Percentiles rank a stretch among this genome's conserved stretches.
phyloP scores from a whole-genome alignment of 768 basidiomycete genomes.

The Lactarius pseudohatsudake region DNA sequence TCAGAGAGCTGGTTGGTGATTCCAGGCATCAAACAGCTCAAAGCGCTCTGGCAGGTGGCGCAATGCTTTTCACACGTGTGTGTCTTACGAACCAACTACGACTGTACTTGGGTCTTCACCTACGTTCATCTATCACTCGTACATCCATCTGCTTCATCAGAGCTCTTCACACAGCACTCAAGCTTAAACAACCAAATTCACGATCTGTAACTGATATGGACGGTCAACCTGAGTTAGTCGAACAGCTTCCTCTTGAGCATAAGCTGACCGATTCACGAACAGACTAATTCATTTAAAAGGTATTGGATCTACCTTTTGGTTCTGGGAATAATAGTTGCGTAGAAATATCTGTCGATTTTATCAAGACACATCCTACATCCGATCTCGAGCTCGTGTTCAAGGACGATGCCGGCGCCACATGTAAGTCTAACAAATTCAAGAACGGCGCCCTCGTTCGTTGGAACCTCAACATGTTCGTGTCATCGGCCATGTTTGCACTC shows the following conservation, averaged over 20 bases:
- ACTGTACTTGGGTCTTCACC: too few relatives aligned
- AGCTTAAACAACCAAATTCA: too few relatives aligned
- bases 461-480: neutral
- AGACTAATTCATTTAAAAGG: neutral
- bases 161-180: too few relatives aligned
- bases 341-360: neutral
- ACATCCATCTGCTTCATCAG: too few relatives aligned
- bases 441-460: neutral
- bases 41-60: too few relatives aligned
- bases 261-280: neutral
- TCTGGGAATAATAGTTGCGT: neutral
- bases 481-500: rapidly evolving
- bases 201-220: neutral
- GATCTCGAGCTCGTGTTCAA: neutral
- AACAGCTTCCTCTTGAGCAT: rapidly evolving
- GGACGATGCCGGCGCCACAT: neutral
- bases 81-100: too few relatives aligned
- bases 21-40: too few relatives aligned
- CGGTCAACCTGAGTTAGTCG: neutral
- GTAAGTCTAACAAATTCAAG: neutral
- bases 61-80: too few relatives aligned
- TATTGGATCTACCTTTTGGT: too few relatives aligned
- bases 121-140: too few relatives aligned
- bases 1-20: too few relatives aligned
- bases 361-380: neutral